Evolutionary conservation across 2,329 filamentous ascomycete genomes (phyloP), one percentile per base, ranked within the genome.

Genomic region (Hymenoscyphus albidus): DNA sequence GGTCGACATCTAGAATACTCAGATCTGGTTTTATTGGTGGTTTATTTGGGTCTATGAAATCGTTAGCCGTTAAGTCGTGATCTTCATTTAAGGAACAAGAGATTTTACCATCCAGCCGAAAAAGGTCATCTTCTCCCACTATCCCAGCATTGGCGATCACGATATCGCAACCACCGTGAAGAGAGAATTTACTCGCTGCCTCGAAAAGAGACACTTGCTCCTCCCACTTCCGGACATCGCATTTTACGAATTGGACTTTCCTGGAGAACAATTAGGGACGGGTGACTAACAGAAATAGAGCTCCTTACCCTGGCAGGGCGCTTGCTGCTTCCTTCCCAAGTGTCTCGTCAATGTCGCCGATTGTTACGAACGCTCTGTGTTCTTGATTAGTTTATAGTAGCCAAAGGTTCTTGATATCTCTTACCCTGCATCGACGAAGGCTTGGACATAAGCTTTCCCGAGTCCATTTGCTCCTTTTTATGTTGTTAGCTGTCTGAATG

Each of bases 91-190:
- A 18, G 14, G 7, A 54, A 22, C 16, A 32, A 35, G 1, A 13
- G 16, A 31, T 39, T 4, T 65, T 70, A 76, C 77, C 77, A 62
- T 79, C 74, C 13, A 79, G 65, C 14, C 70, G 73, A 75, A 77
- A 80, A 22, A 81, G 58, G 56, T 73, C 74, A 64, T 80, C 78
- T 0, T 74, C 73, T 1, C 75, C 68, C 35, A 72, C 71, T 35
- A 82, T 80, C 12, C 80, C 80, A 1, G 80, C 80, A 67, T 82
- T 82, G 1, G 80, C 79, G 62, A 82, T 77, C 13, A 82, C 80
- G 13, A 81, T 69, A 63, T 82, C 80, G 27, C 80, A 76, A 59
- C 76, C 78, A 0, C 77, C 75, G 31, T 70, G 67, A 0, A 78
- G 79, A 9, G 77, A 79, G 38, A 73, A 70, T 0, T 61, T 64